phyloP scores from a whole-genome alignment of 768 basidiomycete species.

The Rhizopogon salebrosus region DNA sequence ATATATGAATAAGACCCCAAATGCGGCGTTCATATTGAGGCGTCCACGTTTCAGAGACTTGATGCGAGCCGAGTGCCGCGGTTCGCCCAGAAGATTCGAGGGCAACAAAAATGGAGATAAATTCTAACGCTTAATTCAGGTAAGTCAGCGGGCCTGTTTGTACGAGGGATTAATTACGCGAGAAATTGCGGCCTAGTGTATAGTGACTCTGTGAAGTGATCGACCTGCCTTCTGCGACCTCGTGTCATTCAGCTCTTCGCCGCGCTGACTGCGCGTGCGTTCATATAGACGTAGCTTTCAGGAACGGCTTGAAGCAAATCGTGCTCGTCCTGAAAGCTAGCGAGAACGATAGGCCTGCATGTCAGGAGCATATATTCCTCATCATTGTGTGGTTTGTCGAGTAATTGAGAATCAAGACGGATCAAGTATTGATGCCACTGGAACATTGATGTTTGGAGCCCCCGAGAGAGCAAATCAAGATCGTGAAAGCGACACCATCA shows the following conservation, averaged over 20 bases:
- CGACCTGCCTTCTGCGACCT: background rate
- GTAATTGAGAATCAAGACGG: too few relatives aligned
- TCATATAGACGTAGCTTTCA: background rate
- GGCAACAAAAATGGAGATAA: background rate
- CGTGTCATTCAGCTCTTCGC: background rate
- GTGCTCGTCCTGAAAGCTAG: too few relatives aligned
- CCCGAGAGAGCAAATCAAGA: too few relatives aligned
- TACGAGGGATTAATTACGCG: background rate
- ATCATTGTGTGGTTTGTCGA: too few relatives aligned
- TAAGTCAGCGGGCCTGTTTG: background rate
- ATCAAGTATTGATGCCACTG: too few relatives aligned
- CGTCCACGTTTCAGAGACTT: background rate
- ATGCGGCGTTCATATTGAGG: background rate
- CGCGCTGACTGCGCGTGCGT: background rate
- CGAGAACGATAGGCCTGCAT: background rate
- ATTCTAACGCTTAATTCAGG: slow-evolving; percentile 3
- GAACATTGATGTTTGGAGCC: too few relatives aligned
- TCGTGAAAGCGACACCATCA: too few relatives aligned
- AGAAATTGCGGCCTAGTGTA: background rate
- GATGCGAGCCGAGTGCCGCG: background rate
- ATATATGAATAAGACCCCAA: background rate
- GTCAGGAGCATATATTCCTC: too few relatives aligned
- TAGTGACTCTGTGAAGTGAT: background rate
- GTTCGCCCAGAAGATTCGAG: background rate
- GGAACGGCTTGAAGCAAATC: background rate